Base-by-base conservation (phyloP, 2,329 filamentous ascomycete genomes). In the Diaporthe longicolla region DNA sequence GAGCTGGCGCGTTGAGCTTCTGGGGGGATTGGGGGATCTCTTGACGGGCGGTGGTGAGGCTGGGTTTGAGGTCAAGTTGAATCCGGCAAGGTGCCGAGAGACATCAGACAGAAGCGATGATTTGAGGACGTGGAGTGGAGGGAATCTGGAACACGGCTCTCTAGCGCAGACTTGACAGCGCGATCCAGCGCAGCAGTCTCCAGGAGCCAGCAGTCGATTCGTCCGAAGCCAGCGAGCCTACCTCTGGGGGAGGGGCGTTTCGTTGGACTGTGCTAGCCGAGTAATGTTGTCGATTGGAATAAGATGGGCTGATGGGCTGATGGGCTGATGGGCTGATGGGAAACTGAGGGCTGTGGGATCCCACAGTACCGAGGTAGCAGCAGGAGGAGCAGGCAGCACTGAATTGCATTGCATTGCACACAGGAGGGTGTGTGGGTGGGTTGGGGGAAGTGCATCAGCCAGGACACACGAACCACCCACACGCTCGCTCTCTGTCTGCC, bases 111-210 rank as follows among this genome's bases (percentile, higher is more conserved):
- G 70, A 71, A 71, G 70, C 70, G 70, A 70, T 72, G 74, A 74
- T 75, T 74, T 74, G 74, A 75, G 72, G 74, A 70, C 61, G 43
- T 29, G 40, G 45, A 50, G 72, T 73, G 74, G 68, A 63, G 72
- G 40, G 37, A 43, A 19, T 48, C 50, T 48, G 65, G 70, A 71
- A 54, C 70, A 71, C 70, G 70, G 70, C 57, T 71, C 26, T 71
- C 37, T 71, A 71, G 70, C 70, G 70, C 50, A 54, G 24, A 29
- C 9, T 17, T 68, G 63, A 40, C 48, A 37, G 48, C 63, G 29
- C 63, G 63, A 68, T 68, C 63, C 45, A 68, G 63, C 15, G 17
- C 40, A 19, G 40, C 40, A 43, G 40, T 43, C 40, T 43, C 40
- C 40, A 66, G 11, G 17, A n/a, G 21, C 59, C 69, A 54, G 69